Percentiles rank a stretch among this genome's conserved stretches.
These are phyloP conservation scores for Epichloe sylvatica DNA, from an alignment of 2,329 filamentous ascomycete genomes.

Conservation along the genomic window DNA sequence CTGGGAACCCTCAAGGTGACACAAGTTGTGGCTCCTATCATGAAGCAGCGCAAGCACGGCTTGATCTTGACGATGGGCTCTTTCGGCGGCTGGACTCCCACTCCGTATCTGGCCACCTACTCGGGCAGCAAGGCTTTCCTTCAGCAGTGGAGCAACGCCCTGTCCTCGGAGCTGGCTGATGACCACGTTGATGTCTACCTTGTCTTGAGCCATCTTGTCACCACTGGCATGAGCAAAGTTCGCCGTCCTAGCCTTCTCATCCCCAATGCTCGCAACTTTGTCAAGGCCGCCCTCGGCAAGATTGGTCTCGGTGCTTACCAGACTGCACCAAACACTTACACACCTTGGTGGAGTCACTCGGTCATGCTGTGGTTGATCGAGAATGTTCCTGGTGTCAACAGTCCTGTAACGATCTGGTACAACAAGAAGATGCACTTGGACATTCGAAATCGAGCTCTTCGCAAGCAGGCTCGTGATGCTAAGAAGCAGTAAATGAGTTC, in stretches of 20 bases:
- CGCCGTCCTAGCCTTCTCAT: slow-evolving; percentile 63
- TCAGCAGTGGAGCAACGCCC: slow-evolving; percentile 83
- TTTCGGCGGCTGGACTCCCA: slow-evolving; percentile 84
- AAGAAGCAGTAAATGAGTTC: slow-evolving; percentile 43
- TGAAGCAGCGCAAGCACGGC: slow-evolving; percentile 71
- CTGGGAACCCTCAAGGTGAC: slow-evolving; percentile 79
- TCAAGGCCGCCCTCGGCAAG: slow-evolving; percentile 63
- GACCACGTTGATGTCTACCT: slow-evolving; percentile 82
- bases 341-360: slow-evolving; percentile 86
- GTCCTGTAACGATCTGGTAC: slow-evolving; percentile 30
- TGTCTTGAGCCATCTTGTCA: slow-evolving; percentile 83
- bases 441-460: slow-evolving; percentile 69
- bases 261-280: slow-evolving; percentile 71
- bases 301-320: slow-evolving; percentile 72
- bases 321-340: slow-evolving; percentile 67
- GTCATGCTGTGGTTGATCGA: slow-evolving; percentile 74
- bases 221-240: slow-evolving; percentile 94
- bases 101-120: slow-evolving; percentile 87
- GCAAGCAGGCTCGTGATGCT: slow-evolving; percentile 68
- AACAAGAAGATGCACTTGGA: slow-evolving; percentile 62
- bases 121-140: slow-evolving; percentile 96
- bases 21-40: slow-evolving; percentile 67
- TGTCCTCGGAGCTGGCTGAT: slow-evolving; percentile 68
- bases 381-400: slow-evolving; percentile 38
- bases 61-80: slow-evolving; percentile 96